Base-by-base conservation (phyloP, 75 land plant species). In the Selaginella moellendorffii region DNA sequence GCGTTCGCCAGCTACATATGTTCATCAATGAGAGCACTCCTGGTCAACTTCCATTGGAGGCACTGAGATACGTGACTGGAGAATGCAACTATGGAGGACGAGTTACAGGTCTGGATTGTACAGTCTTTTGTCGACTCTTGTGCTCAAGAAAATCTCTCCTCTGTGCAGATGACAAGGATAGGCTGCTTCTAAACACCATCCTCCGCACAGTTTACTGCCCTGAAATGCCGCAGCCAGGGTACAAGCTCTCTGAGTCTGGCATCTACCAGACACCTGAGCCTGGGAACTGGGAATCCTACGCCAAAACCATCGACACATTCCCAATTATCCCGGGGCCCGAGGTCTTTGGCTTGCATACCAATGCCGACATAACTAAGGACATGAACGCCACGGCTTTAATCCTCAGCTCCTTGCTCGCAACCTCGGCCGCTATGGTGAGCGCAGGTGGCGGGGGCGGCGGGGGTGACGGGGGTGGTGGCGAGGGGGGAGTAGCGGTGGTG, bases 1-100 rank as follows among this genome's bases (percentile, higher is more conserved):
- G 77, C 53, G 77, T 75, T 24, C 58, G 77, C 1, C 77, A 75
- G n/a, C 74, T 75, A n/a, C 73, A 75, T 46, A 75, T 75, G 77
- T 70, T 75, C 10, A 70, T 75, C 1, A 61, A 70, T 27, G 69
- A 75, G 24, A 67, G 69, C 62, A 75, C 69, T 17, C 62, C 61
- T 52, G 73, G 65, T 20, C 61, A 71, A 12, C 74, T 75, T 31
- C 77, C 77, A 26, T 63, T 70, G 1, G 75, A 75, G 29, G 77
- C 77, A 29, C 31, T 75, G 22, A 75, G 69, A 19, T 75, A 75
- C 52, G 77, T 75, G 8, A 75, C 77, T 28, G 77, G 77, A 0
- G 77, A 75, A 29, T 75, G 77, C 56, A 75, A 75, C 29, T 75
- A 70, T 65, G 77, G 77, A 24, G 77, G 77, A 17, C 63, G 77